A percentile compares a stretch with the other conserved stretches of the same genome.
Evolutionary conservation across 257 asterid species (phyloP).

Genomic region (Nicotiana obtusifolia): DNA sequence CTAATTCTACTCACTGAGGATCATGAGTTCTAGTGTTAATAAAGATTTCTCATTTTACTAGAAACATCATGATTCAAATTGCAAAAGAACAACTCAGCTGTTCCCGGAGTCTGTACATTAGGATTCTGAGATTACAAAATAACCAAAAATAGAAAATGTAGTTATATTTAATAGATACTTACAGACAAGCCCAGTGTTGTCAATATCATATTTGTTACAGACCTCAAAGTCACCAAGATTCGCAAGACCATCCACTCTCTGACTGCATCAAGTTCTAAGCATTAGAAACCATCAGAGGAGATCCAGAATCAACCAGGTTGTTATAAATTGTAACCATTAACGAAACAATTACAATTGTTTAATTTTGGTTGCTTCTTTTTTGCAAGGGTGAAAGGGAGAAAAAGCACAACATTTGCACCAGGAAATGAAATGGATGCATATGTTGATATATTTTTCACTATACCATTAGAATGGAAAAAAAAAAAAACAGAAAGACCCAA

Average conservation of each 20-base stretch:
- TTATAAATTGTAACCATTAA: background rate
- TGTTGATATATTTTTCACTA: background rate
- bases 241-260: conserved; percentile 63
- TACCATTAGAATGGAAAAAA: background rate
- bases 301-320: background rate
- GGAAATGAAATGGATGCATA: background rate
- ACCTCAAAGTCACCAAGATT: conserved; percentile 66
- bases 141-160: background rate
- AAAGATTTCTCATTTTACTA: background rate
- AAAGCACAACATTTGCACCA: background rate
- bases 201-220: conserved; percentile 61
- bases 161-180: conserved; percentile 21
- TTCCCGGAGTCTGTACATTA: background rate
- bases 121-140: background rate
- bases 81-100: background rate
- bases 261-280: conserved; percentile 49
- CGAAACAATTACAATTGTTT: background rate
- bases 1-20: background rate
- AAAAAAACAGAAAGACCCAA: background rate
- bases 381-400: background rate
- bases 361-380: background rate
- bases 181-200: conserved; percentile 85
- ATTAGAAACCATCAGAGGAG: conserved; percentile 6
- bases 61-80: background rate
- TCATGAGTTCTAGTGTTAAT: background rate